Percentiles rank a stretch among this genome's conserved stretches.
Evolutionary conservation across 306 rosid genomes (phyloP).

Genomic region (Begonia masoniana): DNA sequence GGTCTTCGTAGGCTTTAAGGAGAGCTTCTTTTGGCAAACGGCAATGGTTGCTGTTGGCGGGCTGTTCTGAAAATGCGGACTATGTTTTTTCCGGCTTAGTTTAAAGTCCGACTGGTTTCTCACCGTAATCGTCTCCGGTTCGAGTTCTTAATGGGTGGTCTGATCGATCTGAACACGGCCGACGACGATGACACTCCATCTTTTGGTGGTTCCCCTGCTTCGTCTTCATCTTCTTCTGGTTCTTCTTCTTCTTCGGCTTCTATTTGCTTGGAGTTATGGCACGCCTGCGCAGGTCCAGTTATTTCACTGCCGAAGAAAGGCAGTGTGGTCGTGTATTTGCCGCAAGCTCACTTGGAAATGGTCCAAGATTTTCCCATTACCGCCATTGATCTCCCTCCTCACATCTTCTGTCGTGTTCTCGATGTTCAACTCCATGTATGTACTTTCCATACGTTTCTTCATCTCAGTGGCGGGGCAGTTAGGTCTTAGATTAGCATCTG

Average conservation of each 20-base stretch:
- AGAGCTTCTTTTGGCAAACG: slow-evolving; percentile 52
- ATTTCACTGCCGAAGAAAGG: slow-evolving; percentile 88
- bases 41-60: slow-evolving; percentile 34
- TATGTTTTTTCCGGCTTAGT: slow-evolving; percentile 12
- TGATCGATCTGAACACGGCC: slow-evolving; percentile 93
- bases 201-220: slow-evolving; percentile 32
- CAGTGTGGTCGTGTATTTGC: slow-evolving; percentile 68
- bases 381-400: slow-evolving; percentile 58
- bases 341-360: slow-evolving; percentile 85
- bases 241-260: slow-evolving; percentile 20
- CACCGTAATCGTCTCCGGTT: slow-evolving; percentile 6
- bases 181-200: slow-evolving; percentile 80
- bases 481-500: slow-evolving; percentile 2
- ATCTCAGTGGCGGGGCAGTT: slow-evolving; percentile 5
- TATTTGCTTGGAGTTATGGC: slow-evolving; percentile 95
- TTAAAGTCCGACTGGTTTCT: slow-evolving; percentile 2
- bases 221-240: slow-evolving; percentile 38
- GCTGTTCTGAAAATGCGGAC: slow-evolving; percentile 42
- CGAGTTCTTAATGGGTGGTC: slow-evolving; percentile 37
- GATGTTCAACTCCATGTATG: slow-evolving; percentile 93
- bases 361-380: slow-evolving; percentile 55
- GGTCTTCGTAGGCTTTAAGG: slow-evolving; percentile 31
- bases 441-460: slow-evolving; percentile 1
- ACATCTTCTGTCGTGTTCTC: slow-evolving; percentile 83
- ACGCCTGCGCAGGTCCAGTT: slow-evolving; percentile 95